Conservation (phyloP, 1,139 yeast species). For the Saccharomyces hybrid region DNA sequence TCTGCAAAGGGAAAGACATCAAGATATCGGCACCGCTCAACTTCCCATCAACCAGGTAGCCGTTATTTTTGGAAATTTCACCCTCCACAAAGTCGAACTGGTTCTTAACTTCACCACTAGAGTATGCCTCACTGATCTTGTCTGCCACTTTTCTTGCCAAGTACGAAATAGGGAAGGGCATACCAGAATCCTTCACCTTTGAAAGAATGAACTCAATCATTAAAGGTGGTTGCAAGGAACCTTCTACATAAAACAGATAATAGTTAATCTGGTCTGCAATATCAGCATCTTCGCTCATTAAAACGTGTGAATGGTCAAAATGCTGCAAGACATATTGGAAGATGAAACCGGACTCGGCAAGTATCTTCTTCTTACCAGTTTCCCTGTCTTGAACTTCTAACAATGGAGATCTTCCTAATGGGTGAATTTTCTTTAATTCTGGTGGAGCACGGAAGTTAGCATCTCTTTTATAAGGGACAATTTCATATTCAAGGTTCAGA, state of each 20-base stretch:
- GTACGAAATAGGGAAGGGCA: constrained; percentile 44
- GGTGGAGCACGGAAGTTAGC: constrained; percentile 34
- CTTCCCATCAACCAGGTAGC: constrained; percentile 48
- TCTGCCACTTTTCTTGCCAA: constrained; percentile 38
- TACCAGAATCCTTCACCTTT: constrained; percentile 34
- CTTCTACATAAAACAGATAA: constrained; percentile 50
- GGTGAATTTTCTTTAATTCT: constrained; percentile 46
- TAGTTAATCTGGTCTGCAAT: constrained; percentile 42
- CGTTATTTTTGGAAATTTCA: constrained; percentile 37
- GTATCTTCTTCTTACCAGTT: constrained; percentile 22
- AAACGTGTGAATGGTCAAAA: constrained; percentile 36
- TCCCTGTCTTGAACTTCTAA: constrained; percentile 45
- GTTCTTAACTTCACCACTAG: constrained; percentile 38
- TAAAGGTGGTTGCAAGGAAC: constrained; percentile 45
- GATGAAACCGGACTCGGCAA: constrained; percentile 45
- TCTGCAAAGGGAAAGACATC: constrained; percentile 38
- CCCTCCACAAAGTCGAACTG: constrained; percentile 40
- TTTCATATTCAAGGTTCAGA: constrained; percentile 44
- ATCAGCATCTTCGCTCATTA: constrained; percentile 27
- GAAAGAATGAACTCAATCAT: constrained; percentile 40
- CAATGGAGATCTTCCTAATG: constrained; percentile 51
- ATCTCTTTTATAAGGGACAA: constrained; percentile 44
- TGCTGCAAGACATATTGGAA: constrained; percentile 38
- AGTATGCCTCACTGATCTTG: constrained; percentile 39
- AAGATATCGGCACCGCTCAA: constrained; percentile 57